Evolutionary conservation across 176 grass and related monocot species (phyloP).

Genomic region (Rhynchospora pubera): DNA sequence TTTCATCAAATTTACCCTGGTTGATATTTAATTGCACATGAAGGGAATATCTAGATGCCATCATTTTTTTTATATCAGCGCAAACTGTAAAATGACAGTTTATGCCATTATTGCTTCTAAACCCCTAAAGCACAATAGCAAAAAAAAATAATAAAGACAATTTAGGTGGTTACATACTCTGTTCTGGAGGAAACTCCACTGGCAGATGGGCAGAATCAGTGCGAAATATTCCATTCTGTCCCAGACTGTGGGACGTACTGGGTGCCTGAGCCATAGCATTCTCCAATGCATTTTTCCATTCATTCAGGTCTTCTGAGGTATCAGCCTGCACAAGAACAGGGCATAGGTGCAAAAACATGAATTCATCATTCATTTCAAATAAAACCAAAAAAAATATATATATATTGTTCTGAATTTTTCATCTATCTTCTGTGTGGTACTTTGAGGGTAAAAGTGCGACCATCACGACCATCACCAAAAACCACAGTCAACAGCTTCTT

Average conservation of each 20-base stretch:
- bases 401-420: neutral
- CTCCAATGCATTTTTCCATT: conserved; percentile 93
- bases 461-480: conserved; percentile 89
- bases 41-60: neutral
- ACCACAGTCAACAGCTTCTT: conserved; percentile 82
- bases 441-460: conserved; percentile 85
- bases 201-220: conserved; percentile 37
- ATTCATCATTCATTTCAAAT: neutral
- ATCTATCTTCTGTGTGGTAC: conserved; percentile 22
- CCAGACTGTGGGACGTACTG: conserved; percentile 38
- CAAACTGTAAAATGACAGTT: neutral
- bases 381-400: too few relatives aligned
- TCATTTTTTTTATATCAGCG: neutral
- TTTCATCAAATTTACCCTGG: neutral
- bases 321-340: conserved; percentile 46
- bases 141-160: neutral
- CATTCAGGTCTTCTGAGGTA: conserved; percentile 77
- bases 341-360: neutral
- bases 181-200: conserved; percentile 53
- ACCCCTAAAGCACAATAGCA: neutral
- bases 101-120: neutral
- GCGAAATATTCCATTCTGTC: conserved; percentile 79
- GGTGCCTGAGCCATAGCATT: conserved; percentile 82
- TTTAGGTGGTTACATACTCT: conserved; percentile 33
- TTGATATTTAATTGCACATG: neutral